Evolutionary conservation across 139 green algal species (phyloP).

Genomic region (Pseudopediastrum boryanum): DNA sequence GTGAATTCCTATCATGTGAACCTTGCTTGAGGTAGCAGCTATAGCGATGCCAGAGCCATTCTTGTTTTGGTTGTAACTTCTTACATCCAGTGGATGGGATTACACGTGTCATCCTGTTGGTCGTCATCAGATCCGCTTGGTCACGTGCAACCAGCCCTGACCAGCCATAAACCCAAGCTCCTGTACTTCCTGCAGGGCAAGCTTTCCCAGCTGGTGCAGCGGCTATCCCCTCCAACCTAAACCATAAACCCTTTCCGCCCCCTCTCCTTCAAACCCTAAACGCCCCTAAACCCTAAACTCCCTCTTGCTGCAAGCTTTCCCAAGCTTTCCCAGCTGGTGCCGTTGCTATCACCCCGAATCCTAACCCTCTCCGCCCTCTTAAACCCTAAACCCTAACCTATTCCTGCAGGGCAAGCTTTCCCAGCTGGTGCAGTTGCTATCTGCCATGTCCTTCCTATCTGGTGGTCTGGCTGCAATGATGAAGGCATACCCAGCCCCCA

Average conservation of each 20-base stretch:
- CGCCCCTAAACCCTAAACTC: no score
- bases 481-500: constrained; percentile 15
- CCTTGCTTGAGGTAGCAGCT: not conserved
- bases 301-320: no score
- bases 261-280: no score
- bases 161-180: not conserved
- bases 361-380: not conserved
- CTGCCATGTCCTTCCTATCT: constrained; percentile 37
- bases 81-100: not conserved
- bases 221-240: no score
- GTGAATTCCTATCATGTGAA: not conserved
- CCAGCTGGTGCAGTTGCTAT: constrained; percentile 39
- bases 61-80: no score
- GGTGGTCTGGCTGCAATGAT: constrained; percentile 46
- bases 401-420: constrained; percentile 34
- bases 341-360: no score
- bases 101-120: not conserved
- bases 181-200: constrained; percentile 26
- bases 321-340: no score
- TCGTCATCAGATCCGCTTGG: no score
- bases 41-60: no score
- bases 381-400: not conserved
- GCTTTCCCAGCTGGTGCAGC: no score
- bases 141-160: no score
- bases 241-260: no score